phyloP scores from a whole-genome alignment of 306 rosid species.

The Cicer pinnatifidum region DNA sequence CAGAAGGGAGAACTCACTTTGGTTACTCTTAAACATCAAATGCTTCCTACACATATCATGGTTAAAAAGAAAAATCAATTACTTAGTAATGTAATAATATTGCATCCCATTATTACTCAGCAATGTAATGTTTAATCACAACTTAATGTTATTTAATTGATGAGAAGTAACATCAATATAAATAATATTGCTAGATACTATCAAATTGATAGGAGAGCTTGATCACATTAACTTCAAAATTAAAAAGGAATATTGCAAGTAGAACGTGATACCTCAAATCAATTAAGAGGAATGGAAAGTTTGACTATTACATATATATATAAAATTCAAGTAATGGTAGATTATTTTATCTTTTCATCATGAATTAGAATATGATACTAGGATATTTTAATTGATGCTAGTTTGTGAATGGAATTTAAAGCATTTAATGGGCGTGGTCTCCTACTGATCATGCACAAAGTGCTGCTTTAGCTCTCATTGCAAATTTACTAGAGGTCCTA shows the following conservation, averaged over 20 bases:
- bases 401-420: slow-evolving; percentile 22
- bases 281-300: slow-evolving; percentile 3
- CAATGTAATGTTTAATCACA: neutral
- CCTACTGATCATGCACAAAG: slow-evolving; percentile 38
- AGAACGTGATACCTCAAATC: neutral
- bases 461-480: slow-evolving; percentile 32
- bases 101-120: neutral
- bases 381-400: slow-evolving; percentile 4
- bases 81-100: neutral
- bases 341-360: slow-evolving; percentile 13
- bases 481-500: slow-evolving; percentile 36
- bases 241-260: neutral
- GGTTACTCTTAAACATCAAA: no score
- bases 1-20: no score
- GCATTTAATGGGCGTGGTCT: slow-evolving; percentile 35
- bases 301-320: neutral
- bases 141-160: neutral
- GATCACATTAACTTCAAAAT: neutral
- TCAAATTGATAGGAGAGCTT: neutral
- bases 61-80: neutral
- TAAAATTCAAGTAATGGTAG: neutral
- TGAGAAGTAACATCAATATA: neutral
- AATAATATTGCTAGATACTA: slow-evolving; percentile 1
- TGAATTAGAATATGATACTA: slow-evolving; percentile 8
- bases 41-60: no score